Evolutionary conservation across 108 stramenopile genomes (phyloP), one percentile per base, ranked within the genome.

Genomic region (Cafeteria roenbergensis): DNA sequence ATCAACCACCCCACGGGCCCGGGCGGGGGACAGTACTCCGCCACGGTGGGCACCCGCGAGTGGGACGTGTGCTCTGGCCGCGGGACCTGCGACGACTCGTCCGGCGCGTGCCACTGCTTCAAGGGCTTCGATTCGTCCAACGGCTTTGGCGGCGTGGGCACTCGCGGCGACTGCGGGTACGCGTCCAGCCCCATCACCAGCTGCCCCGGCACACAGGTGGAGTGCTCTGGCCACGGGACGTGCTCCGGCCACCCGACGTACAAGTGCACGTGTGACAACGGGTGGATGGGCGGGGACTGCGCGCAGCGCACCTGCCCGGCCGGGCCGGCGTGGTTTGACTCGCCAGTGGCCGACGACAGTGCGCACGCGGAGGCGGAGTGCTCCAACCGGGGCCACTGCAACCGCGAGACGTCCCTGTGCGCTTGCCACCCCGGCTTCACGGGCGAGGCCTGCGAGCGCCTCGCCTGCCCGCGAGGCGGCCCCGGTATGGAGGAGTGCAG

Each of bases 281-380:
- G 82, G 35, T 82, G 84, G 76, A 75, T 58, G 28, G 84, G 86
- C 12, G 79, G 84, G 0, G 88, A 88, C 63, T 89, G 88, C 72
- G 74, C 83, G n/a, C 56, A 79, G 58, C 75, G 82, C 52, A 65
- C 37, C 21, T 82, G 81, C 73, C 72, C 80, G 8, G 48, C 27
- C 24, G 78, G 73, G 4, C 70, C 63, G 37, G 73, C 81, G 24
- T 83, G 82, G 82, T 77, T 80, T 58, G 78, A 73, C 57, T 31
- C 34, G 28, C 74, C 82, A 21, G 32, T 58, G 1, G 63, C 80
- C 9, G 69, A 69, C 25, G 34, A 81, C 38, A 34, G 24, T 21
- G 82, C 77, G 36, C 82, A 81, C 69, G 32, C 33, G 20, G 50
- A 27, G 27, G 70, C 54, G 0, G 80, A 81, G 57, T 85, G 84